phyloP scores from a whole-genome alignment of 2,329 filamentous ascomycete genomes.

The Cordyceps militaris region DNA sequence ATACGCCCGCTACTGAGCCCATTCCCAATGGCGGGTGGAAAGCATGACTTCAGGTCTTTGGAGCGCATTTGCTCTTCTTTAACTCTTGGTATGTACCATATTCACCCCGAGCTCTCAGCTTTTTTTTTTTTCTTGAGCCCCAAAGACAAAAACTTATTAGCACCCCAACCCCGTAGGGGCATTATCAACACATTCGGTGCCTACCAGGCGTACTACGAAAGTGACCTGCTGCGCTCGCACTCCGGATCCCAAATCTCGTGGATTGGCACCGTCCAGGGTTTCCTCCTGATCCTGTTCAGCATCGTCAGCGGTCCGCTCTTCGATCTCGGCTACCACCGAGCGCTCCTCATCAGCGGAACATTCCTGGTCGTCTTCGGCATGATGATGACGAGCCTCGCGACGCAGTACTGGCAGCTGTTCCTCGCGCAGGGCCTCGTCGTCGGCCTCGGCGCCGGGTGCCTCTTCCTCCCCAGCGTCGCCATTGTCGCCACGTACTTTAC shows the following conservation, averaged over 20 bases:
- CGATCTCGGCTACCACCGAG: slow-evolving; percentile 35
- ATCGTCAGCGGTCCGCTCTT: slow-evolving; percentile 34
- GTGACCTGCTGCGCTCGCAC: slow-evolving; percentile 22
- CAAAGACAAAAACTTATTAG: too few relatives aligned
- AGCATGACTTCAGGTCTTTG: too few relatives aligned
- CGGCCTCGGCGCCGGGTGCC: slow-evolving; percentile 47
- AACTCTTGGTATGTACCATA: too few relatives aligned
- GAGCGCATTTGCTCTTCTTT: too few relatives aligned
- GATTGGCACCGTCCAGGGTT: slow-evolving; percentile 42
- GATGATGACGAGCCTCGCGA: slow-evolving; percentile 34
- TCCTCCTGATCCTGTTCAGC: slow-evolving; percentile 34
- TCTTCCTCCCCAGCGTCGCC: slow-evolving; percentile 48
- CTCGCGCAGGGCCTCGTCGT: slow-evolving; percentile 49
- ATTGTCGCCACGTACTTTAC: slow-evolving; percentile 55
- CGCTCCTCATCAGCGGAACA: slow-evolving; percentile 27
- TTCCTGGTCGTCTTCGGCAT: slow-evolving; percentile 39
- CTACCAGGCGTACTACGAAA: slow-evolving; percentile 33
- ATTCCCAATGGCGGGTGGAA: too few relatives aligned
- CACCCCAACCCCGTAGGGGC: too few relatives aligned
- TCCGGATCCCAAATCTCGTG: slow-evolving; percentile 36
- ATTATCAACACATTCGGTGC: slow-evolving; percentile 25
- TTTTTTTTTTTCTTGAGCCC: too few relatives aligned
- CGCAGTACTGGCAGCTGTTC: slow-evolving; percentile 40
- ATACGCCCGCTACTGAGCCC: too few relatives aligned
- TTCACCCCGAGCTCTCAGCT: too few relatives aligned